These are phyloP conservation scores for Puya raimondii DNA, from an alignment of 176 grass and related monocot species.

Conservation along the genomic window DNA sequence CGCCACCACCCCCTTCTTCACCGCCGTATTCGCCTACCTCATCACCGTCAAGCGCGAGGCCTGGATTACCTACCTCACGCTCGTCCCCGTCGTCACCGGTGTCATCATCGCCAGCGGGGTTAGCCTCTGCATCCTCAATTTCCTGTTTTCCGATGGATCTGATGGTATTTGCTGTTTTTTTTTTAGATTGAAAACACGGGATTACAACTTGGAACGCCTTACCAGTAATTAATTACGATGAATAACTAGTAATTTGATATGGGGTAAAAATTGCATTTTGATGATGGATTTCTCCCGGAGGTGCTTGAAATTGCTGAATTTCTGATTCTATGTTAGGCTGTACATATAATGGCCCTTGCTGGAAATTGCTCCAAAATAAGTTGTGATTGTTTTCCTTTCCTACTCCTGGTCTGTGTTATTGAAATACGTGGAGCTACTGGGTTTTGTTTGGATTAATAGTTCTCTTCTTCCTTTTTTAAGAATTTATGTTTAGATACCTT, in stretches of 20 bases:
- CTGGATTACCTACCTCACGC: conserved; percentile 40
- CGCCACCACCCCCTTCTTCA: conserved; percentile 60
- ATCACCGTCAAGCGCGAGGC: conserved; percentile 56
- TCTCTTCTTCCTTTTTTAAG: no score
- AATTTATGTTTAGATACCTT: neutral
- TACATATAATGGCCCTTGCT: no score
- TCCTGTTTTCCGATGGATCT: no score
- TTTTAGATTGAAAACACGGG: no score
- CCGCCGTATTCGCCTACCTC: conserved; percentile 53
- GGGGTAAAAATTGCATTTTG: neutral
- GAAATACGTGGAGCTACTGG: neutral
- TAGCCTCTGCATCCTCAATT: neutral
- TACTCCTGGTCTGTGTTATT: no score
- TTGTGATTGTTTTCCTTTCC: no score
- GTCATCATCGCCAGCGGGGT: conserved; percentile 61
- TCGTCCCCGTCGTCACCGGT: conserved; percentile 45
- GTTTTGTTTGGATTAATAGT: neutral
- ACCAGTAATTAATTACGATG: no score
- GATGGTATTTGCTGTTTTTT: no score
- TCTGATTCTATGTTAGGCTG: no score
- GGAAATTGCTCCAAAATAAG: no score
- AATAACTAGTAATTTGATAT: neutral
- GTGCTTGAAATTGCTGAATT: neutral
- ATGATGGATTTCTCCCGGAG: neutral
- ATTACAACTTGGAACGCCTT: no score